These are phyloP conservation scores for Dunaliella primolecta DNA, from an alignment of 139 green algal species.

Conservation along the genomic window DNA sequence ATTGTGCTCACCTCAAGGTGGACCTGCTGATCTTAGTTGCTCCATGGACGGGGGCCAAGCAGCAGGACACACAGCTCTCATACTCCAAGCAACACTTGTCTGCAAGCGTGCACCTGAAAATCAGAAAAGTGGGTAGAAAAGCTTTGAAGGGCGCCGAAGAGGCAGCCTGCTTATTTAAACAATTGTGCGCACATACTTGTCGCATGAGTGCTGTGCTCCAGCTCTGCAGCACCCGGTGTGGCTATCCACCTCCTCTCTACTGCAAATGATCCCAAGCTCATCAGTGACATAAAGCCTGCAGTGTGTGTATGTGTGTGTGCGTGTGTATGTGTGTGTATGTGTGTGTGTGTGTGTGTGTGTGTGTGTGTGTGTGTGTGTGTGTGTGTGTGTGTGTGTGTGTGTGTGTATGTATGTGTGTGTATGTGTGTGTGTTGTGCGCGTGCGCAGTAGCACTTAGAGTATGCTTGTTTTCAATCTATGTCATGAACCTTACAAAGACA, in stretches of 20 bases:
- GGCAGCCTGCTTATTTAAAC: neutral
- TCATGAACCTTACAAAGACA: too few species aligned
- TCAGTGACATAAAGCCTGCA: slow-evolving; percentile 57
- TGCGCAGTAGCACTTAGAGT: too few species aligned
- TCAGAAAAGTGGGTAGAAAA: neutral
- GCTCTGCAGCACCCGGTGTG: slow-evolving; percentile 61
- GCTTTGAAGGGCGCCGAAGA: neutral
- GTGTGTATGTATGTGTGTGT: neutral
- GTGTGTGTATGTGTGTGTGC: slow-evolving; percentile 14
- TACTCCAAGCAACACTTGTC: slow-evolving; percentile 73
- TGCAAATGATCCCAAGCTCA: slow-evolving; percentile 60
- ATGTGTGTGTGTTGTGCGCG: neutral
- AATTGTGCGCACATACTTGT: slow-evolving; percentile 36
- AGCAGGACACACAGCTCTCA: slow-evolving; percentile 82
- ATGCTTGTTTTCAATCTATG: too few species aligned
- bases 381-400: neutral
- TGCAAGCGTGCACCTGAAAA: slow-evolving; percentile 51
- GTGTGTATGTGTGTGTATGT: slow-evolving; percentile 5
- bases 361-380: slow-evolving; percentile 4
- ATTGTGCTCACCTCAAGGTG: neutral
- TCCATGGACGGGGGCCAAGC: slow-evolving; percentile 54
- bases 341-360: neutral
- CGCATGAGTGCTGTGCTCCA: slow-evolving; percentile 54
- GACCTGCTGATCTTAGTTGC: slow-evolving; percentile 9
- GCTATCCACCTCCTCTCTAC: slow-evolving; percentile 38